Conservation (phyloP, 1,284 basidiomycete species). For the Puccinia hordei region DNA sequence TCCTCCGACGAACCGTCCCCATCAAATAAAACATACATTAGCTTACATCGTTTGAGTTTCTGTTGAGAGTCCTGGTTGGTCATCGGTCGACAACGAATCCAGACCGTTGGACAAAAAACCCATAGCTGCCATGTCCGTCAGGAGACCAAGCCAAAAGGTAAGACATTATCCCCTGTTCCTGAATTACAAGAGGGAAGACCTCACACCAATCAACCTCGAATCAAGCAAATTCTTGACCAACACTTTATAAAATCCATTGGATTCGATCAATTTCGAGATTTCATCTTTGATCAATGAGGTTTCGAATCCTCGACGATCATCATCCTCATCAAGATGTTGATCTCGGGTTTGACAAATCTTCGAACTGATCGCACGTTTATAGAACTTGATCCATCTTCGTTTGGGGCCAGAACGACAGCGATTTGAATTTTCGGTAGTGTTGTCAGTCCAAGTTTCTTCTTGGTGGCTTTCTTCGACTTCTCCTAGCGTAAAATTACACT, state of each 20-base stretch:
- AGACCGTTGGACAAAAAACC: conserved; percentile 27
- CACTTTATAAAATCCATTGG: conserved; percentile 30
- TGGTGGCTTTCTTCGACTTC: conserved; percentile 1
- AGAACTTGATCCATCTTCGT: conserved; percentile 22
- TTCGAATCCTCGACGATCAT: conserved; percentile 6
- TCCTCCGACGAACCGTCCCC: background rate
- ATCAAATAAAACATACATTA: conserved; percentile 27
- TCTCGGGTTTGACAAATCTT: background rate
- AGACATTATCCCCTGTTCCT: background rate
- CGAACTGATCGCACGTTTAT: conserved; percentile 29
- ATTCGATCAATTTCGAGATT: conserved; percentile 21
- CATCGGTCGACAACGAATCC: background rate
- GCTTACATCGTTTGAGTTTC: background rate
- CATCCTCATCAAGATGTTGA: background rate
- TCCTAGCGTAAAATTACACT: conserved; percentile 14
- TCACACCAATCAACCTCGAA: conserved; percentile 1
- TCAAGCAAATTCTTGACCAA: conserved; percentile 14
- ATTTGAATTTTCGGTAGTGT: background rate
- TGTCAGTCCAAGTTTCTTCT: background rate
- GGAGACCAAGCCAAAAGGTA: background rate
- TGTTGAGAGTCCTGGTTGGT: background rate
- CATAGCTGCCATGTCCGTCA: background rate
- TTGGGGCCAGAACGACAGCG: background rate
- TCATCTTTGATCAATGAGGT: conserved; percentile 12
- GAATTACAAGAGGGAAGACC: background rate